Base-by-base conservation (phyloP, 75 land plant species). In the Sequoia sempervirens region DNA sequence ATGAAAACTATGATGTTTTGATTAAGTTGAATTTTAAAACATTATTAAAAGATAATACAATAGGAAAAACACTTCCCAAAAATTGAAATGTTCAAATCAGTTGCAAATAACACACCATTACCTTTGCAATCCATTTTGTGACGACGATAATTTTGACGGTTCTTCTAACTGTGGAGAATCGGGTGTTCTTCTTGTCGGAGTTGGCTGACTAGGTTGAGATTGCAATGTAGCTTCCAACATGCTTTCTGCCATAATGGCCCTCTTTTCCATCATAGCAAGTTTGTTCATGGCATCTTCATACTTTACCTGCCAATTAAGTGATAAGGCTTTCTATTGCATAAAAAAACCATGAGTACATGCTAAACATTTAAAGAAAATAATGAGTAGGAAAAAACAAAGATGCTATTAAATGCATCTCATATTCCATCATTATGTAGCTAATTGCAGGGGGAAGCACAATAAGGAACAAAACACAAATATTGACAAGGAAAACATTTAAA, bases 221-320 rank as follows among this genome's bases (percentile, higher is more conserved):
- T 94, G 96, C 87, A 97, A 81, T 5, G 99, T 97, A 80, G 99
- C 99, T 86, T 97, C 96, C 86, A 97, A 83, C 93, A 92, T 97
- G 43, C 94, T 94, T 73, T 97, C 99, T 76, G 99, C 99, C 98
- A 97, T 97, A 18, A 97, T 93, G 20, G 88, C 95, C 82, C 99
- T 90, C 74, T 97, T 90, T 84, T 97, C 99, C 96, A 94, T 91
- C 80, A 87, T 88, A 64, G 91, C 91, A 80, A 97, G 91, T 82
- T 86, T 72, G 20, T 88, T 81, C 70, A 85, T 84, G 1, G 98
- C 91, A 68, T 91, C 86, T 85, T 94, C 99, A 89, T 94, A 95
- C 66, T 93, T 96, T 85, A 85, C 94, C 97, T 96, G 93, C 81
- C 50, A 78, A 45, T 11, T 20, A 78, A 26, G 40, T 45, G 50